Percentiles rank a stretch among this genome's conserved stretches.
Conservation (phyloP, 768 basidiomycete species). For the Russula vinacea region DNA sequence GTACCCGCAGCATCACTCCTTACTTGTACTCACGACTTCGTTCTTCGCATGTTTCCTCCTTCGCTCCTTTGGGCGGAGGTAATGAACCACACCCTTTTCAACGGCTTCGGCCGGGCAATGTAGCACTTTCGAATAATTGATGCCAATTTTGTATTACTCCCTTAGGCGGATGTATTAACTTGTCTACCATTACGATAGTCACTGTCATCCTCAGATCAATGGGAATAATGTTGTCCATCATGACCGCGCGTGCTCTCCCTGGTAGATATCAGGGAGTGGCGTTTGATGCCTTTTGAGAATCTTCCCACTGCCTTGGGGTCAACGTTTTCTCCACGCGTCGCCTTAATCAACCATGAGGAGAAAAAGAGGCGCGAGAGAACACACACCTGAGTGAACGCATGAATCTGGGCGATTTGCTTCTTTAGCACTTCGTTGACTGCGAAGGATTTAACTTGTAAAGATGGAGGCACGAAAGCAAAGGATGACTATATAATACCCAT, state of each 20-base stretch:
- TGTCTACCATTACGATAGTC: constrained; percentile 1
- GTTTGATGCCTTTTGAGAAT: constrained; percentile 38
- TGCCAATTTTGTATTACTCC: constrained; percentile 2
- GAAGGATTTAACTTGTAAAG: constrained; percentile 2
- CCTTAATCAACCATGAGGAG: neutral
- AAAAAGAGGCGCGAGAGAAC: neutral
- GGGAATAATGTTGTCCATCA: neutral
- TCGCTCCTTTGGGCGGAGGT: neutral
- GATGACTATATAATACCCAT: constrained; percentile 45
- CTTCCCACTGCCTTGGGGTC: constrained; percentile 65
- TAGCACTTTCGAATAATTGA: neutral
- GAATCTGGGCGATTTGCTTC: constrained; percentile 71
- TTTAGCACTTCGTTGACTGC: constrained; percentile 77
- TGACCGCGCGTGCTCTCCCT: neutral
- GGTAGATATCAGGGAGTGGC: neutral
- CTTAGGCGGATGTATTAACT: constrained; percentile 2
- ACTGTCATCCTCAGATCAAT: constrained; percentile 3
- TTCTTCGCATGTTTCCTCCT: neutral
- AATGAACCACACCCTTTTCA: neutral
- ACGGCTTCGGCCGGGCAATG: neutral
- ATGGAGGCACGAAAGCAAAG: neutral
- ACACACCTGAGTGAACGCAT: constrained; percentile 83
- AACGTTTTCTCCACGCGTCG: constrained; percentile 57
- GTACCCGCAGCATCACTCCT: neutral
- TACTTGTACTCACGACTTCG: neutral